These are phyloP conservation scores for Suillus discolor DNA, from an alignment of 768 basidiomycete genomes.

Conservation along the genomic window DNA sequence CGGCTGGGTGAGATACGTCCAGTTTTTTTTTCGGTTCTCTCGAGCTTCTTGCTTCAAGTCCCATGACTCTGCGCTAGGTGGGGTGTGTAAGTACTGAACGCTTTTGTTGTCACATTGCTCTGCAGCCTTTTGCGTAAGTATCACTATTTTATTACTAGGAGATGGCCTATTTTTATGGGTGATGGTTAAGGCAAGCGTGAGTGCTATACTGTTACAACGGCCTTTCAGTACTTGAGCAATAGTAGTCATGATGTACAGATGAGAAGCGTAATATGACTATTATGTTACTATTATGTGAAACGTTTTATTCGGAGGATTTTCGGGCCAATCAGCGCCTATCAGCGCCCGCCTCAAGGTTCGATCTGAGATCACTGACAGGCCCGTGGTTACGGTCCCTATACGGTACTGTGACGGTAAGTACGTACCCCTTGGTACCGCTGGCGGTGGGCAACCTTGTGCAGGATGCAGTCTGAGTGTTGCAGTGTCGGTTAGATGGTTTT, in stretches of 20 bases:
- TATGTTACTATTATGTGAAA: neutral
- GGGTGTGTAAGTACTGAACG: conserved; percentile 38
- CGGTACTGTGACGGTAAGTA: neutral
- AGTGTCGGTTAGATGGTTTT: neutral
- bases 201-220: too few species aligned
- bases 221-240: neutral
- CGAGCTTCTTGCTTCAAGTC: conserved; percentile 29
- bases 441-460: neutral
- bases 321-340: conserved; percentile 1
- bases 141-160: conserved; percentile 35
- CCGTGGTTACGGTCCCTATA: neutral
- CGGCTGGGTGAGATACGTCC: conserved; percentile 36
- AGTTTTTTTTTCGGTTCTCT: conserved; percentile 26
- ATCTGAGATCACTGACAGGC: neutral
- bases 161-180: conserved; percentile 9
- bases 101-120: conserved; percentile 25
- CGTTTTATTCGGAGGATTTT: neutral
- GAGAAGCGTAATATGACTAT: neutral
- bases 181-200: conserved; percentile 7
- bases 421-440: neutral
- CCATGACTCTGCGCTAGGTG: conserved; percentile 28
- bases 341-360: neutral
- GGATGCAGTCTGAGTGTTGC: neutral
- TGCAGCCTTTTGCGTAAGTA: conserved; percentile 36
- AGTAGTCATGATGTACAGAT: neutral